Percentiles rank a stretch among this genome's conserved stretches.
Conservation (phyloP, 768 basidiomycete genomes). For the Calocybe cyanea region DNA sequence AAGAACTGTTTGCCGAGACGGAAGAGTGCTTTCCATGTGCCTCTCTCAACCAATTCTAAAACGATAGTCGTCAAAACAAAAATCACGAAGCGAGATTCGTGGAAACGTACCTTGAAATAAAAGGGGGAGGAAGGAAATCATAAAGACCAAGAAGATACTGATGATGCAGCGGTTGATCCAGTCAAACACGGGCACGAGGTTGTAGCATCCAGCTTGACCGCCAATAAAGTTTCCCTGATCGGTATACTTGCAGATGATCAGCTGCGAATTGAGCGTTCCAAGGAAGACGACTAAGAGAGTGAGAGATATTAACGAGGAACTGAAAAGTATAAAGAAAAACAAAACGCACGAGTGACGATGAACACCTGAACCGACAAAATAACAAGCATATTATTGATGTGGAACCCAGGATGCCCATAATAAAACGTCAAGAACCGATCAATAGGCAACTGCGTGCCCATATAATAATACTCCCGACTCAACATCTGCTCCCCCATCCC, state of each 20-base stretch:
- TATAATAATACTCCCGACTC: slow-evolving; percentile 97
- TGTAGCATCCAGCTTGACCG: slow-evolving; percentile 88
- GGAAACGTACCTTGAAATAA: slow-evolving; percentile 81
- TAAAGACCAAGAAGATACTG: slow-evolving; percentile 97
- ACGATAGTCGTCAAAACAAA: slow-evolving; percentile 9
- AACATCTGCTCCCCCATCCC: slow-evolving; percentile 99
- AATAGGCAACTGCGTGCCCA: slow-evolving; percentile 96
- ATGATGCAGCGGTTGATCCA: slow-evolving; percentile 98
- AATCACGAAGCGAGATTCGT: too few species aligned
- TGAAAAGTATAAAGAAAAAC: slow-evolving; percentile 1
- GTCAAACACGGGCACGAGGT: slow-evolving; percentile 85
- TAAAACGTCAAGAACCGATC: slow-evolving; percentile 99
- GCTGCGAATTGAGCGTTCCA: slow-evolving; percentile 82
- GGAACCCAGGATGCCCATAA: slow-evolving; percentile 99
- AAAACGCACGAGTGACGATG: slow-evolving; percentile 76
- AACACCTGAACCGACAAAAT: slow-evolving; percentile 96
- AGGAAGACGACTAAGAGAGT: slow-evolving; percentile 78
- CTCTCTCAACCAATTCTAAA: slow-evolving; percentile 91
- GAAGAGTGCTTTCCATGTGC: slow-evolving; percentile 85
- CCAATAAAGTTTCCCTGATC: slow-evolving; percentile 67
- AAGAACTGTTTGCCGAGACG: slow-evolving; percentile 93
- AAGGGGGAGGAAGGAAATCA: slow-evolving; percentile 92
- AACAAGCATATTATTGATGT: slow-evolving; percentile 99
- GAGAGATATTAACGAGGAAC: slow-evolving; percentile 3
- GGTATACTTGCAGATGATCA: slow-evolving; percentile 80